Conservation (phyloP, 257 asterid species). For the Ajuga chamaepitys region DNA sequence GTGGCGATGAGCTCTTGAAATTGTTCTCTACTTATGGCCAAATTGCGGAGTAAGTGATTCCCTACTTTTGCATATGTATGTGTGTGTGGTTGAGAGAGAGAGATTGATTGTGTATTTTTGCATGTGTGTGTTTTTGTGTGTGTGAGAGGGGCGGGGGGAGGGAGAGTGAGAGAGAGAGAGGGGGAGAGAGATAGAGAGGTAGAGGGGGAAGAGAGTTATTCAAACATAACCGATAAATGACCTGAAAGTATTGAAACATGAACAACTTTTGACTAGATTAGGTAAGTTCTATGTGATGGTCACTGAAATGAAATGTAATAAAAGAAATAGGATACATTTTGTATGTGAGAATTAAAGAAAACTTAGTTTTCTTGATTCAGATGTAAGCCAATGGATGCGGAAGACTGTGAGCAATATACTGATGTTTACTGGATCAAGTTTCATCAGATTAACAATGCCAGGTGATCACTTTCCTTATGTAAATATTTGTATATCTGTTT, state of each 20-base stretch:
- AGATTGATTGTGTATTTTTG: too few species aligned
- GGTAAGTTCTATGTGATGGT: not conserved
- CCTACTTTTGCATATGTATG: not conserved
- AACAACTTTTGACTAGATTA: not conserved
- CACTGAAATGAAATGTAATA: not conserved
- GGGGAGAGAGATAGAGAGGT: too few species aligned
- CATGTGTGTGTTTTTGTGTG: too few species aligned
- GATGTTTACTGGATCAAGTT: slow-evolving; percentile 89
- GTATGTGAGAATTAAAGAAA: not conserved
- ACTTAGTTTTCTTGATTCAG: slow-evolving; percentile 18
- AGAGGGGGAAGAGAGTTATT: too few species aligned
- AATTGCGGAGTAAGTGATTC: slow-evolving; percentile 54
- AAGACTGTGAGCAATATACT: slow-evolving; percentile 73
- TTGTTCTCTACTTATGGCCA: slow-evolving; percentile 58
- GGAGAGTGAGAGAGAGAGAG: too few species aligned
- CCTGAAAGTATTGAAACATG: not conserved
- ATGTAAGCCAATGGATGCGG: slow-evolving; percentile 93
- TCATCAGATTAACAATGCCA: slow-evolving; percentile 62
- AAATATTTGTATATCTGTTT: not conserved
- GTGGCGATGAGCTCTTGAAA: slow-evolving; percentile 63
- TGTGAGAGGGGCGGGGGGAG: too few species aligned
- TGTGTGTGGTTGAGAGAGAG: too few species aligned
- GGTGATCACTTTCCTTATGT: slow-evolving; percentile 31
- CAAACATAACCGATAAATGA: not conserved
- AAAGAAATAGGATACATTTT: not conserved